Evolutionary conservation across 2,329 filamentous ascomycete genomes (phyloP).

Genomic region (Talaromyces verruculosus): DNA sequence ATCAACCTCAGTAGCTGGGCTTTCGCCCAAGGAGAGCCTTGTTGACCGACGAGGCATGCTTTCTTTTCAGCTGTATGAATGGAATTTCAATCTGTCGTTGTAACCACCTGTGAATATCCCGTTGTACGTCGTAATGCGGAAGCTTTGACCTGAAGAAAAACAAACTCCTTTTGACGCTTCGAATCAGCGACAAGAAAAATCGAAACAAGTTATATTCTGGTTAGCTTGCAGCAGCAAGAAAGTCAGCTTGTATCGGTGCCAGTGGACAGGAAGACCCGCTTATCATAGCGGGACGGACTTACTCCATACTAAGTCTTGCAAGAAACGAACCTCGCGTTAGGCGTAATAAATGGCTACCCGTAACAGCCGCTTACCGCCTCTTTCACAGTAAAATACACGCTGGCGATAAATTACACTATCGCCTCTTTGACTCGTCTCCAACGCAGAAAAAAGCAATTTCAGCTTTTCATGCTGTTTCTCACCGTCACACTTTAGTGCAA

Average conservation of each 20-base stretch:
- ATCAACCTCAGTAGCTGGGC: slow-evolving; percentile 29
- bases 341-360: not conserved
- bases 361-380: slow-evolving; percentile 5
- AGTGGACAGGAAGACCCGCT: not conserved
- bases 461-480: slow-evolving; percentile 2
- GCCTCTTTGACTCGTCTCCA: not conserved
- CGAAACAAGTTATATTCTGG: not conserved
- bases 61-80: slow-evolving; percentile 7
- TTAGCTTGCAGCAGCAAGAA: not conserved
- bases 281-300: slow-evolving; percentile 10
- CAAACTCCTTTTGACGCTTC: not conserved
- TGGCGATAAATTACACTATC: not conserved
- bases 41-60: slow-evolving; percentile 20
- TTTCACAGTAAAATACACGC: slow-evolving; percentile 2
- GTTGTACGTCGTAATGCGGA: not conserved
- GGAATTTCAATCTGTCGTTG: not conserved
- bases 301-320: not conserved
- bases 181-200: not conserved
- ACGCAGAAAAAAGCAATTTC: slow-evolving; percentile 8
- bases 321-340: not conserved
- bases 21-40: slow-evolving; percentile 32
- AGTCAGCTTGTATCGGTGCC: slow-evolving; percentile 1
- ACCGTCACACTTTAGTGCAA: not conserved
- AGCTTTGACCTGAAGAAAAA: not conserved
- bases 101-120: not conserved